Conservation (phyloP, 228 moss, liverwort and hornwort species). For the Sphagnum fallax region DNA sequence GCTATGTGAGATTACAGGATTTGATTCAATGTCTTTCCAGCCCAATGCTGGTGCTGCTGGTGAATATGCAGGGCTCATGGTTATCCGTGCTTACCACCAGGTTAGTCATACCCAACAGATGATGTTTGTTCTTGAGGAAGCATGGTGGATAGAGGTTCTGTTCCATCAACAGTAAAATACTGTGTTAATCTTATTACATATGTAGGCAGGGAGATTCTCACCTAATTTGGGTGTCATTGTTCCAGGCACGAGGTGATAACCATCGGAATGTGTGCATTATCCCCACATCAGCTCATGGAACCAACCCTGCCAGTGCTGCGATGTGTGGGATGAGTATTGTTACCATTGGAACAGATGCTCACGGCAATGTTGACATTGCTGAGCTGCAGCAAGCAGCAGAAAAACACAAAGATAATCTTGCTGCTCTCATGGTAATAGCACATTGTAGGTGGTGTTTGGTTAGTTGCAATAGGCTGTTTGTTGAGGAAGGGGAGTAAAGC, state of each 20-base stretch:
- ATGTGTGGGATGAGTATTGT: constrained; percentile 99
- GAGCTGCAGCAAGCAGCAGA: constrained; percentile 62
- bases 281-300: constrained; percentile 86
- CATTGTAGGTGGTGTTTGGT: not conserved
- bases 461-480: too few species aligned
- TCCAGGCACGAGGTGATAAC: constrained; percentile 71
- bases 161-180: too few species aligned
- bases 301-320: constrained; percentile 97
- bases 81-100: constrained; percentile 78
- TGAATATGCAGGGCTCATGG: constrained; percentile 97
- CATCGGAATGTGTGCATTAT: constrained; percentile 92
- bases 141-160: too few species aligned
- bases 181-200: too few species aligned
- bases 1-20: constrained; percentile 90
- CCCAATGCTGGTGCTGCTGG: constrained; percentile 93
- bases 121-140: too few species aligned
- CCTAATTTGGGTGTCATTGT: not conserved
- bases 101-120: constrained; percentile 6
- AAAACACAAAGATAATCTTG: constrained; percentile 62
- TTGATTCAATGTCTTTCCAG: constrained; percentile 92
- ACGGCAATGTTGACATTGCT: constrained; percentile 77
- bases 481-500: too few species aligned
- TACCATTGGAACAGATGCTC: constrained; percentile 64
- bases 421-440: constrained; percentile 64
- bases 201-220: too few species aligned